phyloP scores from a whole-genome alignment of 1,284 basidiomycete genomes.

The Coniferiporia weirii region DNA sequence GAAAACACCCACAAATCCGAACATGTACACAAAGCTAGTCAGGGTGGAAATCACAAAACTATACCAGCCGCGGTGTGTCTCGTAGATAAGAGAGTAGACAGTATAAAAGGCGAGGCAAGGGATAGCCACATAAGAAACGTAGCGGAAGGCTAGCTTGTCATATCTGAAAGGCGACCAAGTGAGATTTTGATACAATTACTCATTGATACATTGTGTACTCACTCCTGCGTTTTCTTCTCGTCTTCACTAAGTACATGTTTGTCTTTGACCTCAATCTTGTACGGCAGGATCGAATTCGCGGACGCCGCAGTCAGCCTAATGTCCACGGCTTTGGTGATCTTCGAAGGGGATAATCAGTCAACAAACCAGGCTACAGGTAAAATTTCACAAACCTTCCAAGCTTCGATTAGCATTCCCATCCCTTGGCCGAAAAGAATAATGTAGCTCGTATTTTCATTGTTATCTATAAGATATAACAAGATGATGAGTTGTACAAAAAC shows the following conservation, averaged over 20 bases:
- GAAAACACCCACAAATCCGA: conserved; percentile 78
- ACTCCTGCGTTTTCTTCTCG: conserved; percentile 98
- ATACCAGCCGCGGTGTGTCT: conserved; percentile 92
- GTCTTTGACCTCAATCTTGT: conserved; percentile 78
- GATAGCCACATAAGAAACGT: conserved; percentile 83
- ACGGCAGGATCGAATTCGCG: conserved; percentile 68
- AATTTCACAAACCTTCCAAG: conserved; percentile 76
- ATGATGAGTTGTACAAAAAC: conserved; percentile 89
- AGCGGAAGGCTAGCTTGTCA: conserved; percentile 84
- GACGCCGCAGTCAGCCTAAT: conserved; percentile 61
- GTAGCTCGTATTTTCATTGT: conserved; percentile 76
- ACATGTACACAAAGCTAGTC: conserved; percentile 90
- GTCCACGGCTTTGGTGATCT: conserved; percentile 87
- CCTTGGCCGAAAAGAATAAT: conserved; percentile 15
- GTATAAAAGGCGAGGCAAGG: conserved; percentile 85
- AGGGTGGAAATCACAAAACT: conserved; percentile 88
- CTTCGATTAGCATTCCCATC: conserved; percentile 86
- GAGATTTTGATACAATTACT: not conserved
- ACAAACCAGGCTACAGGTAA: conserved; percentile 14
- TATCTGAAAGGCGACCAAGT: conserved; percentile 41
- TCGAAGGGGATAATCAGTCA: conserved; percentile 18
- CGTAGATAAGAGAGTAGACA: conserved; percentile 84
- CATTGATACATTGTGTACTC: conserved; percentile 28
- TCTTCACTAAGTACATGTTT: conserved; percentile 92
- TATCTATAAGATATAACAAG: conserved; percentile 91